These are phyloP conservation scores for Sphagnurus paluster DNA, from an alignment of 1,284 basidiomycete species.

Conservation along the genomic window DNA sequence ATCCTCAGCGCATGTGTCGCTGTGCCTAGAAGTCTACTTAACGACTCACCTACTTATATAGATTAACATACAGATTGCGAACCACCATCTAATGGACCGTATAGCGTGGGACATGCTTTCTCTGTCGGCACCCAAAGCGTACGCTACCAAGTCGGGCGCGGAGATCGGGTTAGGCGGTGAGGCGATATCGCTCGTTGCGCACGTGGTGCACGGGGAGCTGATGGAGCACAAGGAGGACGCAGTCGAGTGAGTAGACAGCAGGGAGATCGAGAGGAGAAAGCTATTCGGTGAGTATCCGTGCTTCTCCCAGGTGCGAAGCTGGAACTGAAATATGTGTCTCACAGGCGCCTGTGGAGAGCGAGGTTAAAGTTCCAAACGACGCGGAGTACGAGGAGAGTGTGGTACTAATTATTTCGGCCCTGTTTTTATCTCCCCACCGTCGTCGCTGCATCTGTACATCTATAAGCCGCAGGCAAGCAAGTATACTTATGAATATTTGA, in stretches of 20 bases:
- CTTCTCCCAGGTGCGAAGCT: slow-evolving; percentile 6
- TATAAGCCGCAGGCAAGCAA: not conserved
- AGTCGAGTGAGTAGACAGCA: slow-evolving; percentile 89
- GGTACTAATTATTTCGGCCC: slow-evolving; percentile 16
- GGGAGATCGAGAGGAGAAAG: slow-evolving; percentile 81
- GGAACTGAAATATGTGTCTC: slow-evolving; percentile 4
- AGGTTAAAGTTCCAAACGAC: slow-evolving; percentile 73
- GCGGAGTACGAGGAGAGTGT: slow-evolving; percentile 38
- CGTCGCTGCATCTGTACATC: slow-evolving; percentile 1
- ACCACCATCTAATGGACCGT: slow-evolving; percentile 88
- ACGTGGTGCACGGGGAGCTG: slow-evolving; percentile 94
- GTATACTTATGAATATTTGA: slow-evolving; percentile 1
- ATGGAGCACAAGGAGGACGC: slow-evolving; percentile 94
- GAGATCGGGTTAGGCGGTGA: slow-evolving; percentile 91
- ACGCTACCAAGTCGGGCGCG: slow-evolving; percentile 77
- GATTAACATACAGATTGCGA: slow-evolving; percentile 98
- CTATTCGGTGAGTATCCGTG: slow-evolving; percentile 44
- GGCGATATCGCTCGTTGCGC: slow-evolving; percentile 85
- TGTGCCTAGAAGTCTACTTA: not conserved
- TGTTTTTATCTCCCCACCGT: not conserved
- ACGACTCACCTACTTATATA: slow-evolving; percentile 32
- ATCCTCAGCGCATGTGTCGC: slow-evolving; percentile 76
- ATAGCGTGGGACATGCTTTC: slow-evolving; percentile 99
- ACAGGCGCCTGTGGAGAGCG: slow-evolving; percentile 68
- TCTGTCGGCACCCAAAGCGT: slow-evolving; percentile 85